phyloP scores from a whole-genome alignment of 2,329 filamentous ascomycete genomes.

The Mollisia scopiformis region DNA sequence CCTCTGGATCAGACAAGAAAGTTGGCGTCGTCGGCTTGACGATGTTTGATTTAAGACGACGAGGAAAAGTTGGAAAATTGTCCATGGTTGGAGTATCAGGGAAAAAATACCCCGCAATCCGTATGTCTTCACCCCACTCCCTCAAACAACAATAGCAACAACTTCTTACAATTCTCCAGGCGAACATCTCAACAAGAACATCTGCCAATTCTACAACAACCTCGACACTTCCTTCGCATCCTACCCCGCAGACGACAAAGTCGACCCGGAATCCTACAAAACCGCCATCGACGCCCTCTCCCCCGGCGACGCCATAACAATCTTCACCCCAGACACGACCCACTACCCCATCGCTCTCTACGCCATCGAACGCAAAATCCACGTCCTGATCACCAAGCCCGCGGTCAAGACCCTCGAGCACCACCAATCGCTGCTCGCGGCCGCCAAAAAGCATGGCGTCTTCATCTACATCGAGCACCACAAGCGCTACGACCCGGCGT shows the following conservation, averaged over 20 bases:
- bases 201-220: conserved; percentile 83
- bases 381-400: conserved; percentile 93
- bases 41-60: conserved; percentile 83
- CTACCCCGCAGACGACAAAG: conserved; percentile 73
- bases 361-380: conserved; percentile 83
- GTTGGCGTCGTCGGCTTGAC: conserved; percentile 91
- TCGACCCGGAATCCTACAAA: conserved; percentile 85
- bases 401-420: conserved; percentile 83
- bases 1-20: conserved; percentile 91
- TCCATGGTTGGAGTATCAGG: conserved; percentile 91
- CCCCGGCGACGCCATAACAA: conserved; percentile 86
- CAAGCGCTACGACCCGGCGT: conserved; percentile 94
- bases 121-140: conserved; percentile 50
- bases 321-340: conserved; percentile 93
- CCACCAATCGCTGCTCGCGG: conserved; percentile 76
- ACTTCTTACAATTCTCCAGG: conserved; percentile 52
- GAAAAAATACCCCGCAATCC: conserved; percentile 87
- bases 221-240: conserved; percentile 86
- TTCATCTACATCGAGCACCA: conserved; percentile 96
- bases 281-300: conserved; percentile 81
- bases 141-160: background rate
- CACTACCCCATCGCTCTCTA: conserved; percentile 93
- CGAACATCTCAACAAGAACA: conserved; percentile 85
- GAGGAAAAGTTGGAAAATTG: conserved; percentile 85
- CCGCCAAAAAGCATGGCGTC: conserved; percentile 73